Conservation (phyloP, 331 rosid genomes). For the Rhamnella rubrinervis region DNA sequence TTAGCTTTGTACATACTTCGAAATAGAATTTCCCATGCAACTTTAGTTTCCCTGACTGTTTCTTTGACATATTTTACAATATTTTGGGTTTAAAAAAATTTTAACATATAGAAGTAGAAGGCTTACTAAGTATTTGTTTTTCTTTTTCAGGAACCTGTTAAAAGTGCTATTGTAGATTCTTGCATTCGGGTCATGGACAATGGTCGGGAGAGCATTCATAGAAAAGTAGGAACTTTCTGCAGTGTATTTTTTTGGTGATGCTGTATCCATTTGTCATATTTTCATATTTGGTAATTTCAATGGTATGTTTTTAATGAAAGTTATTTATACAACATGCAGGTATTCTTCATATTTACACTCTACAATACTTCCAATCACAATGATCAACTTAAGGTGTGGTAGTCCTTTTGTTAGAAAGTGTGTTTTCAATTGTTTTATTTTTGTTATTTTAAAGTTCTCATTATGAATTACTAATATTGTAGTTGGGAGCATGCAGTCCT, state of each 20-base stretch:
- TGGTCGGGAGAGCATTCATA: constrained; percentile 79
- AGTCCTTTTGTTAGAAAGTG: neutral
- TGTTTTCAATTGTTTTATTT: constrained; percentile 1
- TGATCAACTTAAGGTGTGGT: constrained; percentile 69
- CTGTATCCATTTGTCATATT: constrained; percentile 17
- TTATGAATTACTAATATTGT: constrained; percentile 23
- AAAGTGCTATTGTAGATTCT: constrained; percentile 73
- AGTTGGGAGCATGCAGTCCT: constrained; percentile 91
- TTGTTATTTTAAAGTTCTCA: constrained; percentile 11
- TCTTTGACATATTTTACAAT: neutral
- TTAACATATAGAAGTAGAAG: constrained; percentile 2
- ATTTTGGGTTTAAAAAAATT: constrained; percentile 5
- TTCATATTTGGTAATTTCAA: constrained; percentile 10
- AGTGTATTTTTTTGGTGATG: constrained; percentile 8
- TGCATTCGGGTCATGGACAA: constrained; percentile 78
- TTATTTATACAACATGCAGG: constrained; percentile 43
- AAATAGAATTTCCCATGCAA: neutral
- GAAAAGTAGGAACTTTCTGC: constrained; percentile 51
- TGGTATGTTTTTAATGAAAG: constrained; percentile 15
- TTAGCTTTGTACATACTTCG: constrained; percentile 1
- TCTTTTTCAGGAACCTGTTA: constrained; percentile 58
- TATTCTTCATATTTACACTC: constrained; percentile 70
- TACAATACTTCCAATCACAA: constrained; percentile 72
- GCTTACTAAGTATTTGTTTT: constrained; percentile 9
- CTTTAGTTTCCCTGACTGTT: neutral